Conservation (phyloP, 371 early-diverging fungal species). For the Rhizopus sp. region DNA sequence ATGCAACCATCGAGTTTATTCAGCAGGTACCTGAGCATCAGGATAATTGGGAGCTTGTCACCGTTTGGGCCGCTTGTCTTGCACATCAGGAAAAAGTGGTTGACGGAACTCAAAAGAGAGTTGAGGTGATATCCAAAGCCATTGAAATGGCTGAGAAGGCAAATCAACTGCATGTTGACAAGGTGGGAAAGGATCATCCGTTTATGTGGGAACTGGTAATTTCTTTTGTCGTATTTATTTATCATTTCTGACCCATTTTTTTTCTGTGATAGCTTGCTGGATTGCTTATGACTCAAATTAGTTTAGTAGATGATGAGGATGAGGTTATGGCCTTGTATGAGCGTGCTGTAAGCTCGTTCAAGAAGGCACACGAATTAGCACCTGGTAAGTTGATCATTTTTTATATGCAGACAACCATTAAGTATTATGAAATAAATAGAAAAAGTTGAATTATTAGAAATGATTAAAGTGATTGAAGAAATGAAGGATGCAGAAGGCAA, state of each 20-base stretch:
- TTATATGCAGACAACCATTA: not conserved
- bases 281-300: slow-evolving; percentile 37
- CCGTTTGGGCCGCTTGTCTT: slow-evolving; percentile 37
- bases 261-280: slow-evolving; percentile 30
- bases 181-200: slow-evolving; percentile 32
- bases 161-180: slow-evolving; percentile 18
- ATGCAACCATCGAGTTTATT: slow-evolving; percentile 22
- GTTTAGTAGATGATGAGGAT: slow-evolving; percentile 42
- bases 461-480: slow-evolving; percentile 1
- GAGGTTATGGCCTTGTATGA: slow-evolving; percentile 35
- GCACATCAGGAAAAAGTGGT: slow-evolving; percentile 30
- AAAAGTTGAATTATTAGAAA: not conserved
- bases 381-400: slow-evolving; percentile 18
- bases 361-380: slow-evolving; percentile 21
- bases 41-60: slow-evolving; percentile 26
- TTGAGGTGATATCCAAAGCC: slow-evolving; percentile 16
- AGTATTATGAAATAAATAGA: not conserved
- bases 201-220: slow-evolving; percentile 44
- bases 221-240: not conserved
- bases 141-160: slow-evolving; percentile 25
- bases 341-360: slow-evolving; percentile 27
- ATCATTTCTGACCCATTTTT: not conserved
- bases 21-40: slow-evolving; percentile 27
- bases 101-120: slow-evolving; percentile 16
- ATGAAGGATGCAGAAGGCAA: not conserved